These are phyloP conservation scores for Saraca asoca DNA, from an alignment of 331 rosid species.

Conservation along the genomic window DNA sequence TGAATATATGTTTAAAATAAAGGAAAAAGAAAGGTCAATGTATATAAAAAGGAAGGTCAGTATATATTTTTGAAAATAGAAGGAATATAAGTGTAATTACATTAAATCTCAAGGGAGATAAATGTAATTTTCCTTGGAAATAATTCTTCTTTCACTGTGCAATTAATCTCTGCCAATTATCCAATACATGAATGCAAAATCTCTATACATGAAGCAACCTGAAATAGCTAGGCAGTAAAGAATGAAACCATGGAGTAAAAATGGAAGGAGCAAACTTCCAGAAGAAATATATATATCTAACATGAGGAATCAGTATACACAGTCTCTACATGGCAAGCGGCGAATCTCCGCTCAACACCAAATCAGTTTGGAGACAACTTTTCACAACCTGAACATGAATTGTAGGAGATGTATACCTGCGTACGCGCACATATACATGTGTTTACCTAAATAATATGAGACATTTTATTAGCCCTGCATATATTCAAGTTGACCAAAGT, in stretches of 20 bases:
- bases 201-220: slow-evolving; percentile 38
- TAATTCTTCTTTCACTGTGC: too few relatives aligned
- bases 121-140: too few relatives aligned
- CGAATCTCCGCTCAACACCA: slow-evolving; percentile 23
- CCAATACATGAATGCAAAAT: slow-evolving; percentile 19
- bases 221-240: slow-evolving; percentile 49
- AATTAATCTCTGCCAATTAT: slow-evolving; percentile 25
- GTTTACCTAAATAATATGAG: background rate
- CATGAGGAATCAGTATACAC: slow-evolving; percentile 30
- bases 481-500: too few relatives aligned
- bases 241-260: slow-evolving; percentile 43
- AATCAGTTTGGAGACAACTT: slow-evolving; percentile 19
- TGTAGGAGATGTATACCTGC: slow-evolving; percentile 3
- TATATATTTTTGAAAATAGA: too few relatives aligned
- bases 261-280: slow-evolving; percentile 28
- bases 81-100: too few relatives aligned
- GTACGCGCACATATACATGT: too few relatives aligned
- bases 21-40: too few relatives aligned
- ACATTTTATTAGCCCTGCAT: background rate
- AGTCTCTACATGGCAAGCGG: slow-evolving; percentile 8
- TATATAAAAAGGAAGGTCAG: too few relatives aligned
- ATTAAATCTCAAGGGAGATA: too few relatives aligned
- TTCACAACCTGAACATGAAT: slow-evolving; percentile 41
- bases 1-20: too few relatives aligned
- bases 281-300: slow-evolving; percentile 23